These are phyloP conservation scores for Torrubiellomyces zombiae DNA, from an alignment of 2,329 filamentous ascomycete genomes.

Conservation along the genomic window DNA sequence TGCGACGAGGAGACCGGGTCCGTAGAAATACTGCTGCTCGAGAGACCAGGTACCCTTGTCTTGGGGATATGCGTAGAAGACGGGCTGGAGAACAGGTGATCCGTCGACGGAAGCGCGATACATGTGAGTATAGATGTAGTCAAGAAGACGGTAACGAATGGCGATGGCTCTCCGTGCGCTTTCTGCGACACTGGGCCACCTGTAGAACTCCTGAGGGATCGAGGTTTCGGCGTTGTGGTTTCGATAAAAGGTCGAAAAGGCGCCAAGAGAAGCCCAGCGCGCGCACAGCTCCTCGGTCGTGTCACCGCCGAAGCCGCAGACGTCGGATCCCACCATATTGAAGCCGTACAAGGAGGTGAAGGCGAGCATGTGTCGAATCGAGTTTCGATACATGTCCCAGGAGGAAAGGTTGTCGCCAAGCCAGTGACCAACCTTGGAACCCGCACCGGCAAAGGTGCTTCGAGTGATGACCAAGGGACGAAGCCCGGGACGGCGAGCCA, in stretches of 20 bases:
- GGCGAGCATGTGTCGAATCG: slow-evolving; percentile 60
- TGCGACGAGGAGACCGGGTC: slow-evolving; percentile 28
- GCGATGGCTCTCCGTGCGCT: slow-evolving; percentile 53
- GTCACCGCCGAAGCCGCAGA: slow-evolving; percentile 58
- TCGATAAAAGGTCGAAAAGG: slow-evolving; percentile 55
- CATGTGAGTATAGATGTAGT: slow-evolving; percentile 64
- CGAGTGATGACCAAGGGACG: slow-evolving; percentile 75
- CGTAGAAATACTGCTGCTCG: slow-evolving; percentile 35
- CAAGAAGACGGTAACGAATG: slow-evolving; percentile 62
- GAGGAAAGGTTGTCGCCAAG: slow-evolving; percentile 58
- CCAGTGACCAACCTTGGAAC: slow-evolving; percentile 68
- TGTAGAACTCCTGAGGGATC: slow-evolving; percentile 50
- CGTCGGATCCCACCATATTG: slow-evolving; percentile 54
- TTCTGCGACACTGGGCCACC: slow-evolving; percentile 43
- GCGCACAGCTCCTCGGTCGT: slow-evolving; percentile 48
- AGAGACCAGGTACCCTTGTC: slow-evolving; percentile 27
- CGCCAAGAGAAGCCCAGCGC: slow-evolving; percentile 53
- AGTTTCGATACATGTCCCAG: slow-evolving; percentile 60
- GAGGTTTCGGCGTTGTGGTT: slow-evolving; percentile 42
- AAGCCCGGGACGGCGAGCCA: slow-evolving; percentile 45
- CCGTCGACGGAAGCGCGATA: slow-evolving; percentile 42
- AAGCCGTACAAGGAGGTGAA: slow-evolving; percentile 55
- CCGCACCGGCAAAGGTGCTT: slow-evolving; percentile 63
- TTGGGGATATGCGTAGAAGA: slow-evolving; percentile 54
- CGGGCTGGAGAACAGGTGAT: slow-evolving; percentile 47